These are phyloP conservation scores for Hirschfeldia incana DNA, from an alignment of 345 rosid species.

Conservation along the genomic window DNA sequence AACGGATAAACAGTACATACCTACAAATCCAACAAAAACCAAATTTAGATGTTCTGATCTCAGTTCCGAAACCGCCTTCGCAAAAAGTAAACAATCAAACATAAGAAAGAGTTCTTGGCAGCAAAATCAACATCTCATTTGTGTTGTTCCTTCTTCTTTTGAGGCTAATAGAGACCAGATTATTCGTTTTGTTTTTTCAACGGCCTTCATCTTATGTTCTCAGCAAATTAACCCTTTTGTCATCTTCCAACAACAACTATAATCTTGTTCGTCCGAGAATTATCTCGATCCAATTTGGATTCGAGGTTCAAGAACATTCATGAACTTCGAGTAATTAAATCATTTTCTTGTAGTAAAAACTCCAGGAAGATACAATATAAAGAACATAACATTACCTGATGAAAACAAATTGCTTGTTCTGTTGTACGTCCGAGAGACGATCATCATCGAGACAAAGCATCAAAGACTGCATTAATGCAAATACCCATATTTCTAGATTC, in stretches of 20 bases:
- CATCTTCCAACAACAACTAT: not conserved
- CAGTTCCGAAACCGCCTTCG: no score
- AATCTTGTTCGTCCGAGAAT: slow-evolving; percentile 24
- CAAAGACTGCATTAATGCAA: slow-evolving; percentile 56
- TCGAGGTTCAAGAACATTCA: slow-evolving; percentile 38
- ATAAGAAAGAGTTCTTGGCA: slow-evolving; percentile 4
- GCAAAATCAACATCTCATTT: slow-evolving; percentile 2
- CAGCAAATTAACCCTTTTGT: slow-evolving; percentile 33
- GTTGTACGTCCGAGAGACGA: slow-evolving; percentile 60
- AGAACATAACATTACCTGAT: slow-evolving; percentile 21
- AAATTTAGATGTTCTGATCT: slow-evolving; percentile 30
- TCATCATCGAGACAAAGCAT: slow-evolving; percentile 61
- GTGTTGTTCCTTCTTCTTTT: slow-evolving; percentile 24
- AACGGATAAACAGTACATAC: slow-evolving; percentile 24
- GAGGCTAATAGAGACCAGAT: slow-evolving; percentile 49
- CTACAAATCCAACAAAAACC: slow-evolving; percentile 9
- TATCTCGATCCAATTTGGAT: slow-evolving; percentile 28
- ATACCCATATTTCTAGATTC: no score
- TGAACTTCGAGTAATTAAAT: slow-evolving; percentile 35
- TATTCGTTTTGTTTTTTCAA: slow-evolving; percentile 47
- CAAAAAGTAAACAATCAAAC: slow-evolving; percentile 5
- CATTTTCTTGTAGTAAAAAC: slow-evolving; percentile 34
- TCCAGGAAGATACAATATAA: slow-evolving; percentile 36
- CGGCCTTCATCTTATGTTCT: slow-evolving; percentile 32
- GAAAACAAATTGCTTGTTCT: slow-evolving; percentile 49